Base-by-base conservation (phyloP, 768 basidiomycete genomes). In the Tylopilus subfusipes region DNA sequence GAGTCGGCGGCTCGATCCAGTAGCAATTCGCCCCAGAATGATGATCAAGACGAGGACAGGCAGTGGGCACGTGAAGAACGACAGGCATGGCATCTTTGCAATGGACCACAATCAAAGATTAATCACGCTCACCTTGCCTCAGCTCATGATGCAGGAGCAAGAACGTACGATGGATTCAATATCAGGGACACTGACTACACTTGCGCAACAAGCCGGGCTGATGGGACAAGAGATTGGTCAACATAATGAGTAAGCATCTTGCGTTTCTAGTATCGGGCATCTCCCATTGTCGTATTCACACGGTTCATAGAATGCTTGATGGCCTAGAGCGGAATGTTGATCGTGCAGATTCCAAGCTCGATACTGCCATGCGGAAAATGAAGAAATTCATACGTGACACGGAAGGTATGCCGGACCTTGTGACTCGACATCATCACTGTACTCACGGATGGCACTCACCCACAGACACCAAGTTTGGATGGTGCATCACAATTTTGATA, bases 161-260 rank as follows among this genome's bases (percentile, higher is more conserved):
- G 97, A 99, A 66, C 79, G 83, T 27, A 88, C 94, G 0, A 87
- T 99, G 63, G 85, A 87, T 52, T 82, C 88, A 0, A 95, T 99
- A 66, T 82, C 87, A 0, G 93, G 93, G 0, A 94, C 95, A 2
- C 71, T 99, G 50, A 83, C 68, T 53, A 94, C 88, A 1, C 75
- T 99, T 8, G 86, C 87, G 0, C 86, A 90, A 58, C 97, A 98
- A 72, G 97, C 97, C 0, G 89, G 88, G 12, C 75, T 98, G 30
- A 99, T 99, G 84, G 96, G 96, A 0, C 84, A 83, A 53, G 97
- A 99, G 67, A 90, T 98, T 47, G 76, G 69, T 10, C 93, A 95
- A 66, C 97, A 99, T 63, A 90, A 88, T 61, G 91, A 92, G 96
- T 96, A 57, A 58, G 83, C 63, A n/a, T 31, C 24, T 29, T 36